A percentile compares a stretch with the other conserved stretches of the same genome.
Conservation (phyloP, 1,284 basidiomycete genomes). For the Irpex sp. region DNA sequence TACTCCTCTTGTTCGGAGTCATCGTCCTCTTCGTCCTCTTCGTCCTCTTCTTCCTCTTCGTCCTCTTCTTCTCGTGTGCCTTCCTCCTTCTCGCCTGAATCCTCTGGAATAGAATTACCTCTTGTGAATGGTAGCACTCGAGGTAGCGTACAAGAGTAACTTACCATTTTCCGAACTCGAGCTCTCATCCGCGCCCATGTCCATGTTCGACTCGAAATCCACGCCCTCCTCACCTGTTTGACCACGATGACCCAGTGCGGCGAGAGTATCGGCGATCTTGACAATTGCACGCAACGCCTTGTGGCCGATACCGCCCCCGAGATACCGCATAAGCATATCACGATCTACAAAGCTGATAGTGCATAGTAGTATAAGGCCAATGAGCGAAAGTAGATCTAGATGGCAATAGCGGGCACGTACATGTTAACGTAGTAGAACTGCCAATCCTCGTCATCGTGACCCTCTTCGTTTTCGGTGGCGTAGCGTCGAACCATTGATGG, state of each 20-base stretch:
- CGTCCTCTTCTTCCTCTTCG: not conserved
- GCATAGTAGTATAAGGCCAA: too few relatives aligned
- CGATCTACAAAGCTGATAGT: slow-evolving; percentile 4
- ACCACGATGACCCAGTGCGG: not conserved
- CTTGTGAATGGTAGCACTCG: too few relatives aligned
- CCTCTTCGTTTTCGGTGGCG: not conserved
- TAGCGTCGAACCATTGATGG: slow-evolving; percentile 6
- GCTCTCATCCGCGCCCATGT: too few relatives aligned
- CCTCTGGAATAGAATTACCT: too few relatives aligned
- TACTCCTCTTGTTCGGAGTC: not conserved
- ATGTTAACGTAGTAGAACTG: slow-evolving; percentile 7
- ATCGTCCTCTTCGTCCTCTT: not conserved
- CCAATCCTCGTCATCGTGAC: not conserved
- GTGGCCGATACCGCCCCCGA: slow-evolving; percentile 7
- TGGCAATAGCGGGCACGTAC: not conserved
- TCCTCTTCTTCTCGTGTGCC: not conserved
- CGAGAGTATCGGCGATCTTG: not conserved
- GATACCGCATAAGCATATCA: slow-evolving; percentile 7
- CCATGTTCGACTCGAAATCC: not conserved
- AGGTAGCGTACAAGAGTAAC: too few relatives aligned
- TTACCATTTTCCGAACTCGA: too few relatives aligned
- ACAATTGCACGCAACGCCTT: not conserved
- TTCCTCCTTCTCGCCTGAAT: not conserved
- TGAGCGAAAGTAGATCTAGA: not conserved
- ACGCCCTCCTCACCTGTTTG: not conserved